Base-by-base conservation (phyloP, 495 filamentous ascomycete genomes). In the Aspergillus conjunctus region DNA sequence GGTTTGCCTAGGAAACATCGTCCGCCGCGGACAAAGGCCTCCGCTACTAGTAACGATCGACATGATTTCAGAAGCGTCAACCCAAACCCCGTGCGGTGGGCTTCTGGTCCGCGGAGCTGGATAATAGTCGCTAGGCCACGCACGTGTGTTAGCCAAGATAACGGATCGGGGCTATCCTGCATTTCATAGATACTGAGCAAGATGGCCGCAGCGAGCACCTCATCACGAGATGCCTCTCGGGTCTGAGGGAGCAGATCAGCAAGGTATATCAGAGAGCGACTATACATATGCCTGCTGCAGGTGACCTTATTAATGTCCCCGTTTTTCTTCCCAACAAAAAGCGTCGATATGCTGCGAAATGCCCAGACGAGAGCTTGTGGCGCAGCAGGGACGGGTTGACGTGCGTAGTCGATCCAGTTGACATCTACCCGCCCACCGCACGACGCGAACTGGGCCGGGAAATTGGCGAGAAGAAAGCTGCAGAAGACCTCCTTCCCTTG, bases 151-250 rank as follows among this genome's bases (percentile, higher is more conserved):
- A 73, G 39, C 67, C 71, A 75, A 1, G 67, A 64, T 15, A 58
- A 32, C 21, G 50, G 48, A 17, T 60, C 63, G 12, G 68, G 68
- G 17, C 69, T 59, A 14, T 63, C 65, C 46, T 66, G 55, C 34
- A 71, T 43, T 54, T 73, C 69, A 48, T 71, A 73, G 20, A 72
- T 56, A 12, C 58, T 64, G 4, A 72, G 63, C 15, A 72, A 52
- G 31, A 69, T 62, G 2, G 62, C 67, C 0, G 52, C 59, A 32
- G 63, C 62, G 12, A 56, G 66, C 7, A 41, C 55, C 60, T 64
- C 53, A 30, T 64, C 61, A 21, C 53, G 52, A 32, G 44, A 31
- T 6, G 54, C 54, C 8, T 58, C 54, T 17, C 49, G 32, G 12
- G 58, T 41, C 33, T 64, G 46, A 17, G 41, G 10, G 17, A 63